phyloP scores from a whole-genome alignment of 805 yeast species.

The Isabelozyma gotoi region DNA sequence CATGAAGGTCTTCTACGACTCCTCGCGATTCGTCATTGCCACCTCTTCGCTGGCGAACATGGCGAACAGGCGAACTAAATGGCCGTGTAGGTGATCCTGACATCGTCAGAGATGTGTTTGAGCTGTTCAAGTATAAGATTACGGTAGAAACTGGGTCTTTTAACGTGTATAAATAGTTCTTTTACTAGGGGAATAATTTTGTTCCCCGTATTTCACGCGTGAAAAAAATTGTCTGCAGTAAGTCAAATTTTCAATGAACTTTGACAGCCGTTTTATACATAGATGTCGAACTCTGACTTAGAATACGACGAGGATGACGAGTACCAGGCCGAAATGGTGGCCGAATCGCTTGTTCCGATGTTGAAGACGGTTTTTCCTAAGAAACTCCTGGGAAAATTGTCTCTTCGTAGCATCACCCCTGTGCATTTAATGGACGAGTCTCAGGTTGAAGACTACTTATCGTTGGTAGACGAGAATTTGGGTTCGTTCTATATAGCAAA shows the following conservation, averaged over 20 bases:
- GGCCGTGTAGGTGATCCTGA: background rate
- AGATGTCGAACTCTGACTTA: background rate
- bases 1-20: slow-evolving; percentile 15
- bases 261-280: background rate
- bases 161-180: too few relatives aligned
- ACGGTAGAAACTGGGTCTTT: too few relatives aligned
- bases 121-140: too few relatives aligned
- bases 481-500: slow-evolving; percentile 22
- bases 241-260: background rate
- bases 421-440: slow-evolving; percentile 3
- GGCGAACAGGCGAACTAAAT: too few relatives aligned
- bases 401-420: slow-evolving; percentile 1
- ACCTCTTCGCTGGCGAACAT: too few relatives aligned
- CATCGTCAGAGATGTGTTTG: too few relatives aligned
- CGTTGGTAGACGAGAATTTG: slow-evolving; percentile 26
- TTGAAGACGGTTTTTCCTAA: slow-evolving; percentile 8
- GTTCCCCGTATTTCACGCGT: too few relatives aligned
- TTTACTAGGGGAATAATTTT: too few relatives aligned
- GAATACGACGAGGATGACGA: slow-evolving; percentile 14
- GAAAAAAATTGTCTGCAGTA: background rate
- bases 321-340: slow-evolving; percentile 11
- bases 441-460: slow-evolving; percentile 13
- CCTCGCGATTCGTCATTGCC: slow-evolving; percentile 1
- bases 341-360: slow-evolving; percentile 8
- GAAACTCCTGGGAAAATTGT: background rate